Conservation (phyloP, 2,329 filamentous ascomycete genomes). For the Lasiodiplodia gonubiensis region DNA sequence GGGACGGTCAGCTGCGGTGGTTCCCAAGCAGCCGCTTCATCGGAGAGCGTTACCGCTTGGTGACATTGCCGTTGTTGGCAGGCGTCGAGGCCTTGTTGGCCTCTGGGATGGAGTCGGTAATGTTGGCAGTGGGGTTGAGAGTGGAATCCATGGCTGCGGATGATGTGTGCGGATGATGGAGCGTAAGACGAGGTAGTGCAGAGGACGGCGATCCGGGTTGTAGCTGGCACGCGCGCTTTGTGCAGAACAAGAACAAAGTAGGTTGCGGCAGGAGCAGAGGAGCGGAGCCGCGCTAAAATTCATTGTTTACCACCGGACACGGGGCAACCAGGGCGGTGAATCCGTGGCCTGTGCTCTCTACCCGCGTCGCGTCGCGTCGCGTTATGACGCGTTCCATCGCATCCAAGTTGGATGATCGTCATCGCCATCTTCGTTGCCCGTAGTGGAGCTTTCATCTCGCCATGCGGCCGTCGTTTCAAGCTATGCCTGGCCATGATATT, state of each 20-base stretch:
- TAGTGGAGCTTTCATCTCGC: background rate
- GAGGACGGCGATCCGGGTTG: background rate
- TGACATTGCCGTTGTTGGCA: constrained; percentile 51
- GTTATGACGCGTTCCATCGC: background rate
- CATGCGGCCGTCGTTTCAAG: constrained; percentile 1
- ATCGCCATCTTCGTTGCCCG: background rate
- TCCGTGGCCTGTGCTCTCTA: background rate
- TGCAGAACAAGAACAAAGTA: constrained; percentile 15
- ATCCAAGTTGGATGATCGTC: background rate
- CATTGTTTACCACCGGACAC: constrained; percentile 21
- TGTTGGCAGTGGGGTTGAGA: constrained; percentile 29
- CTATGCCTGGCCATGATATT: background rate
- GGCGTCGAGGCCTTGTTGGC: constrained; percentile 38
- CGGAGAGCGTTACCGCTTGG: constrained; percentile 50
- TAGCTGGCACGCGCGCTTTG: constrained; percentile 11
- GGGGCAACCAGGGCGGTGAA: constrained; percentile 16
- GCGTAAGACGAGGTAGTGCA: constrained; percentile 3
- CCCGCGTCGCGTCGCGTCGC: constrained; percentile 15
- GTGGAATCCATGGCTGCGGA: constrained; percentile 24
- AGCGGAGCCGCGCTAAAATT: constrained; percentile 16
- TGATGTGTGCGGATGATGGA: no score
- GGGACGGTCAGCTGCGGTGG: constrained; percentile 24
- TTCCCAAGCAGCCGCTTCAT: background rate
- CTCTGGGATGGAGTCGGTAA: constrained; percentile 38
- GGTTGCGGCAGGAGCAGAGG: constrained; percentile 18